Evolutionary conservation across 345 rosid species (phyloP).

Genomic region (Pistacia vera): DNA sequence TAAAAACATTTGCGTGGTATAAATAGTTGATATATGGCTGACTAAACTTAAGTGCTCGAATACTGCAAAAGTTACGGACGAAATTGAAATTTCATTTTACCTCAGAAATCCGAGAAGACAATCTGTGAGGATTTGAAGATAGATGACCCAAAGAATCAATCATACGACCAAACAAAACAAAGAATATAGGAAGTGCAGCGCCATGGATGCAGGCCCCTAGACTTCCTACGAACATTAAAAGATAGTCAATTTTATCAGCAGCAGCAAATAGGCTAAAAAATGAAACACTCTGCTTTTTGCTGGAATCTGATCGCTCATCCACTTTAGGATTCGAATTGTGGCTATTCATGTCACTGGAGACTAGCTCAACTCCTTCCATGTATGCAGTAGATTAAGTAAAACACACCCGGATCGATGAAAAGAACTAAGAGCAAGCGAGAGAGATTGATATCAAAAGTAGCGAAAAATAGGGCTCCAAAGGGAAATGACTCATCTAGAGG

Average conservation of each 20-base stretch:
- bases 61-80: no score
- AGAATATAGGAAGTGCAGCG: conserved; percentile 69
- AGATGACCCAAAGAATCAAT: conserved; percentile 69
- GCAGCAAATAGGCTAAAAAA: conserved; percentile 65
- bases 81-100: conserved; percentile 24
- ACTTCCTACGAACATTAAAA: conserved; percentile 62
- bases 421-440: background rate
- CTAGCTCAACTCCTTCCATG: conserved; percentile 31
- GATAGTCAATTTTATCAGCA: conserved; percentile 57
- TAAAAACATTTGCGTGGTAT: background rate
- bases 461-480: background rate
- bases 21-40: no score
- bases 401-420: background rate
- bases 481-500: conserved; percentile 18
- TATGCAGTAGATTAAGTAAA: background rate
- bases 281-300: conserved; percentile 38
- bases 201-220: conserved; percentile 72
- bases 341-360: background rate
- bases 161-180: conserved; percentile 65
- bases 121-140: conserved; percentile 47
- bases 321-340: conserved; percentile 12
- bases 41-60: no score
- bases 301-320: conserved; percentile 16
- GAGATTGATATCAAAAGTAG: background rate
- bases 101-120: conserved; percentile 63